Conservation (phyloP, 208 protist species). For the Tritrichomonas musculus region DNA sequence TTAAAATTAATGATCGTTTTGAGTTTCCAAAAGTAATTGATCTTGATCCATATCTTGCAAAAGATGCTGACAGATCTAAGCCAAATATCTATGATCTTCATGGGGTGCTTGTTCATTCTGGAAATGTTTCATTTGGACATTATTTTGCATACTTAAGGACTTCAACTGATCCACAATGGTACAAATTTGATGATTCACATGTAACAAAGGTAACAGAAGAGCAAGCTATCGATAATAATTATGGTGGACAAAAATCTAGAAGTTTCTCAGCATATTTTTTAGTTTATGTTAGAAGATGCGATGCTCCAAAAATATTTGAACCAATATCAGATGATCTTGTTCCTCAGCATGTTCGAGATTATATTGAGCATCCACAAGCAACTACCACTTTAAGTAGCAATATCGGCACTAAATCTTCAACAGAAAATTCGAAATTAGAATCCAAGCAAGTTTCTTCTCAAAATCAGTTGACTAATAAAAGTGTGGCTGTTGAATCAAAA, state of each 20-base stretch:
- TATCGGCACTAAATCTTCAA: no score
- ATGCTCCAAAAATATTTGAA: not conserved
- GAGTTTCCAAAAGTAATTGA: conserved; percentile 56
- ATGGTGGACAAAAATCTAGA: not conserved
- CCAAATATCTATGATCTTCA: not conserved
- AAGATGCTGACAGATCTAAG: conserved; percentile 38
- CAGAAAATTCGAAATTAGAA: no score
- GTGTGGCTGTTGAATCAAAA: no score
- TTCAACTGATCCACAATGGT: not conserved
- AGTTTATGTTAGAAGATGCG: not conserved
- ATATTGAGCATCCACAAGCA: not conserved
- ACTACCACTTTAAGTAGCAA: no score
- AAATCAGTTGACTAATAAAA: no score
- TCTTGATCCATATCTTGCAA: conserved; percentile 46
- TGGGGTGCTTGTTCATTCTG: not conserved
- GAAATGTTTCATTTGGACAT: not conserved
- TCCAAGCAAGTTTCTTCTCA: no score
- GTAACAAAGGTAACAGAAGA: conserved; percentile 8
- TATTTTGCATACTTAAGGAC: not conserved
- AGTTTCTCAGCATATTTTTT: not conserved
- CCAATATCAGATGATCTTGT: not conserved
- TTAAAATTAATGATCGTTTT: conserved; percentile 64
- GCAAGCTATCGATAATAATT: not conserved
- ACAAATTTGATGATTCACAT: conserved; percentile 13
- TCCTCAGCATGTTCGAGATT: not conserved